Conservation (phyloP, 78 protist species). For the Guillardia theta region DNA sequence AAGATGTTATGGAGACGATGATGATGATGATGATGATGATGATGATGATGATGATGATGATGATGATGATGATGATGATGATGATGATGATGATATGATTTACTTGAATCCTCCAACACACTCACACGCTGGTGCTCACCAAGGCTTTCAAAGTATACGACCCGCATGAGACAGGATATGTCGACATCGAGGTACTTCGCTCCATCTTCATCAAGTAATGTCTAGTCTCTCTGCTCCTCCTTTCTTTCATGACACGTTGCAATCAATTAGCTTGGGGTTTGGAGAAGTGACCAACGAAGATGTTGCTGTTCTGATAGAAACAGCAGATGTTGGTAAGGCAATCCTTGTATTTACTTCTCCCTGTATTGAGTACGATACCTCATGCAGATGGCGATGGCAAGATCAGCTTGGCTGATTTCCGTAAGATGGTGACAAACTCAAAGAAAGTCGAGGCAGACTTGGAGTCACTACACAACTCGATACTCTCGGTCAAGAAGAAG, state of each 20-base stretch:
- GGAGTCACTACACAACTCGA: no score
- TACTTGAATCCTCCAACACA: background rate
- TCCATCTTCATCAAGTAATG: background rate
- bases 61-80: no score
- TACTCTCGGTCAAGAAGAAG: no score
- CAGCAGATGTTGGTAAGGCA: conserved; percentile 33
- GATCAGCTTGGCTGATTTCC: conserved; percentile 46
- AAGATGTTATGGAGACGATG: background rate
- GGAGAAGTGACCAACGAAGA: conserved; percentile 52
- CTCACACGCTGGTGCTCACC: background rate
- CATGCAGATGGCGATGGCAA: conserved; percentile 52
- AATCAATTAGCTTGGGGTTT: background rate
- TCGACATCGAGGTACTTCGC: conserved; percentile 28
- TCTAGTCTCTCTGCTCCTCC: background rate
- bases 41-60: no score
- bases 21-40: background rate
- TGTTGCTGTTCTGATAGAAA: conserved; percentile 13
- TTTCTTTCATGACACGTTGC: background rate
- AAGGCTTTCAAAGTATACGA: conserved; percentile 49
- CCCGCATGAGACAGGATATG: conserved; percentile 54
- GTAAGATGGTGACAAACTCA: conserved; percentile 37
- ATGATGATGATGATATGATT: background rate
- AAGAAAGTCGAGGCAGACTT: background rate
- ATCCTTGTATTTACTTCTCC: background rate
- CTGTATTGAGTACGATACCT: background rate